These are phyloP conservation scores for Daldinia loculata DNA, from an alignment of 495 filamentous ascomycete genomes.

Conservation along the genomic window DNA sequence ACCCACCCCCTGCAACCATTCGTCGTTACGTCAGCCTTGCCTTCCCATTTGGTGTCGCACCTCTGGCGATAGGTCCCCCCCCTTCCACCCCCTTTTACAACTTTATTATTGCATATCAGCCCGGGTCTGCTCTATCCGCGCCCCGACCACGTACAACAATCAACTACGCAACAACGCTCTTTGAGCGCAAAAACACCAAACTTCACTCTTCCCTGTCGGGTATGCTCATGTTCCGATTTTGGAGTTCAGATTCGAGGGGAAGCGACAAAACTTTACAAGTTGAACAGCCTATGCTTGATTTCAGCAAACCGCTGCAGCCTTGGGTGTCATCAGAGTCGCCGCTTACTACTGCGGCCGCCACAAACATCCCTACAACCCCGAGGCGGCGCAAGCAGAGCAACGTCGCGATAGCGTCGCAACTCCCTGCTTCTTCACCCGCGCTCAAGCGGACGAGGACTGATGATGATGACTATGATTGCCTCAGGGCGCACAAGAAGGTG, in stretches of 20 bases:
- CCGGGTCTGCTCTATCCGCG: slow-evolving; percentile 21
- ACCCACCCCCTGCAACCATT: slow-evolving; percentile 19
- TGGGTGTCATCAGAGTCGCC: slow-evolving; percentile 46
- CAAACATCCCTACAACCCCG: slow-evolving; percentile 26
- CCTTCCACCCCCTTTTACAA: slow-evolving; percentile 16
- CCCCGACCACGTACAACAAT: slow-evolving; percentile 20
- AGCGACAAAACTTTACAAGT: slow-evolving; percentile 53
- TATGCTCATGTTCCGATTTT: slow-evolving; percentile 61
- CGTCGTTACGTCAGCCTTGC: slow-evolving; percentile 54
- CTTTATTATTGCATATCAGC: slow-evolving; percentile 17
- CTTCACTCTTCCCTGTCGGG: slow-evolving; percentile 32
- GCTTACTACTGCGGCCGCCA: slow-evolving; percentile 17
- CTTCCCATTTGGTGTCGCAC: slow-evolving; percentile 41
- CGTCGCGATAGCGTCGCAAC: slow-evolving; percentile 46
- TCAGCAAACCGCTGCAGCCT: slow-evolving; percentile 44
- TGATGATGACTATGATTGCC: slow-evolving; percentile 46
- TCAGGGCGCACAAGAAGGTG: slow-evolving; percentile 49
- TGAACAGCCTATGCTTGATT: slow-evolving; percentile 48
- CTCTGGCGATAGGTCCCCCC: slow-evolving; percentile 35
- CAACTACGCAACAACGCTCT: slow-evolving; percentile 11
- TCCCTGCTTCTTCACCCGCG: slow-evolving; percentile 40
- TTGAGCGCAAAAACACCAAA: slow-evolving; percentile 1
- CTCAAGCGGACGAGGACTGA: slow-evolving; percentile 49
- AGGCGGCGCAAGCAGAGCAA: slow-evolving; percentile 47
- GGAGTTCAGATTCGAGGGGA: slow-evolving; percentile 59